These are phyloP conservation scores for Phytophthora fragariae DNA, from an alignment of 352 stramenopile species.

Conservation along the genomic window DNA sequence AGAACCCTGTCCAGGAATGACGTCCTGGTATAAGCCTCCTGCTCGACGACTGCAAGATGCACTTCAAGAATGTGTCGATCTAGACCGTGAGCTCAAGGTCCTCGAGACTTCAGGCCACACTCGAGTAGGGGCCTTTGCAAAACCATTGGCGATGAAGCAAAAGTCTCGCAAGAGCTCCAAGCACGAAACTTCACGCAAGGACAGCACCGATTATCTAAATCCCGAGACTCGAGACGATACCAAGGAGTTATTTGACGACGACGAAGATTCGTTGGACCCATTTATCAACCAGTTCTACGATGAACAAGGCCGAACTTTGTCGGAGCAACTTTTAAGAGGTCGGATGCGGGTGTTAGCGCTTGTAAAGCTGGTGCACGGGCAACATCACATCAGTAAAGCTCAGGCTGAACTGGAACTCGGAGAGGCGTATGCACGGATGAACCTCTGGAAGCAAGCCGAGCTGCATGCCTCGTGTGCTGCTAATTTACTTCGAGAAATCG, in stretches of 20 bases:
- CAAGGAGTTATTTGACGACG: conserved; percentile 25
- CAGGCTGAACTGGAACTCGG: conserved; percentile 63
- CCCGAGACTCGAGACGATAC: not conserved
- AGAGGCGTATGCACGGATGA: conserved; percentile 61
- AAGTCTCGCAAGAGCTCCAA: conserved; percentile 6
- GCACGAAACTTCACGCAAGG: not conserved
- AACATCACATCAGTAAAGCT: conserved; percentile 46
- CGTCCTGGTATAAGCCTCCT: conserved; percentile 31
- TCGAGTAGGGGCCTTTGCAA: conserved; percentile 66
- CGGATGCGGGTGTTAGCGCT: conserved; percentile 67
- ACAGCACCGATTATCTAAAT: not conserved
- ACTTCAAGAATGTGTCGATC: conserved; percentile 32
- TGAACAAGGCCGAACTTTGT: conserved; percentile 56
- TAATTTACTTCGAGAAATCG: conserved; percentile 49
- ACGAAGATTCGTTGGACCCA: conserved; percentile 55
- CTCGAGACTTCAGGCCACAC: conserved; percentile 71
- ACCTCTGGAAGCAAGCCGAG: conserved; percentile 78
- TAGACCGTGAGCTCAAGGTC: conserved; percentile 63
- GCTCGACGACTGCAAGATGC: conserved; percentile 30
- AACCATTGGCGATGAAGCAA: conserved; percentile 48
- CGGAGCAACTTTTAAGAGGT: conserved; percentile 63
- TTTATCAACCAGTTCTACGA: conserved; percentile 75
- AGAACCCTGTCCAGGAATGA: not conserved
- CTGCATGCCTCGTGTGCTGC: conserved; percentile 47
- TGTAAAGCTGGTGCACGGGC: conserved; percentile 56